A percentile compares a stretch with the other conserved stretches of the same genome.
Evolutionary conservation across 2,329 filamentous ascomycete species (phyloP).

Genomic region (Acrodontium crateriforme): DNA sequence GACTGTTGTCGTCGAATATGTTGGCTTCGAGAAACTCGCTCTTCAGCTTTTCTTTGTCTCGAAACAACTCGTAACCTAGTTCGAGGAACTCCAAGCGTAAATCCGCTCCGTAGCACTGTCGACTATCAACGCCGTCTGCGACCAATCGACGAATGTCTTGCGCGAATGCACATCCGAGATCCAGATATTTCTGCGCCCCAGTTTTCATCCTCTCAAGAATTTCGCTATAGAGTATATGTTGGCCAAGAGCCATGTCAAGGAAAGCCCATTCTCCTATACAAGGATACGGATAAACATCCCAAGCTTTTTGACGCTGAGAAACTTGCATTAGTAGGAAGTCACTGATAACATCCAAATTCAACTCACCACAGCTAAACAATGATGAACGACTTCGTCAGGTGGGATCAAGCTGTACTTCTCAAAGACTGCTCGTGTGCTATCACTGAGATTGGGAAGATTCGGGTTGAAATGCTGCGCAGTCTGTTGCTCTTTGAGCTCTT

Average conservation of each 20-base stretch:
- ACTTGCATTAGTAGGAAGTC: too few species aligned
- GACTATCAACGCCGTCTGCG: conserved; percentile 22
- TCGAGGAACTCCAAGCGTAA: conserved; percentile 21
- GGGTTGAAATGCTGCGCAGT: too few species aligned
- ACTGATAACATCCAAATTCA: too few species aligned
- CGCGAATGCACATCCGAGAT: conserved; percentile 28
- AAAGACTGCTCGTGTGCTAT: conserved; percentile 21
- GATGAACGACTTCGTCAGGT: conserved; percentile 20
- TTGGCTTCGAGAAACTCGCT: conserved; percentile 23
- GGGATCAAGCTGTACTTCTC: conserved; percentile 27
- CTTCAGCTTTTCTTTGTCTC: conserved; percentile 19
- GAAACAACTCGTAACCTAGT: conserved; percentile 26
- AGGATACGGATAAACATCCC: conserved; percentile 6
- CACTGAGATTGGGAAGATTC: conserved; percentile 18
- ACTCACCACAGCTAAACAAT: too few species aligned
- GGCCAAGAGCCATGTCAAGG: conserved; percentile 8
- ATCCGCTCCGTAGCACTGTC: conserved; percentile 22
- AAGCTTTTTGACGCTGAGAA: conserved; percentile 7
- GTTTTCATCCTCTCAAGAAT: conserved; percentile 13
- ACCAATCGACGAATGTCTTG: conserved; percentile 27
- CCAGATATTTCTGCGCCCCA: conserved; percentile 23
- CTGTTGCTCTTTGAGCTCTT: too few species aligned
- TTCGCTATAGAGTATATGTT: conserved; percentile 12
- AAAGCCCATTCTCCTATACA: conserved; percentile 8
- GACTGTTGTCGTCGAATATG: conserved; percentile 14